A percentile compares a stretch with the other conserved stretches of the same genome.
phyloP scores from a whole-genome alignment of 1,284 basidiomycete species.

The Fomitopsis pinicola region DNA sequence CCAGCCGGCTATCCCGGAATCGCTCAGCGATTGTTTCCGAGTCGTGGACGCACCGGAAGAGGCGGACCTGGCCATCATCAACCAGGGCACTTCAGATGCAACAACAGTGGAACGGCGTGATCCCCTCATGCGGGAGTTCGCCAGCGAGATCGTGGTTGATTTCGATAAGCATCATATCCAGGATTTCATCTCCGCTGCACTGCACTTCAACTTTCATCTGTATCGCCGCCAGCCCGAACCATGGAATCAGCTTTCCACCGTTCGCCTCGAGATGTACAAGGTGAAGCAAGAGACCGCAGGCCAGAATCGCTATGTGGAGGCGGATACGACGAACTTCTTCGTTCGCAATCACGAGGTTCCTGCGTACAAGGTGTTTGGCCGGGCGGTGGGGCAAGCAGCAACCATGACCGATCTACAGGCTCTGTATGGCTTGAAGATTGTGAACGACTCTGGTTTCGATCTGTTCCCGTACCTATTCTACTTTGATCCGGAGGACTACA shows the following conservation, averaged over 20 bases:
- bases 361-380: background rate
- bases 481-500: background rate
- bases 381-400: background rate
- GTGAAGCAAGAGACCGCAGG: background rate
- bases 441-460: background rate
- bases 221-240: background rate
- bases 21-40: background rate
- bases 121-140: background rate
- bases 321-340: background rate
- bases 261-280: background rate
- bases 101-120: background rate
- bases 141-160: background rate
- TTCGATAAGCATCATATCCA: background rate
- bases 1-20: background rate
- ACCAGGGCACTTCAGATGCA: background rate
- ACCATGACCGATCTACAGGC: background rate
- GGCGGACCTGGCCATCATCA: background rate
- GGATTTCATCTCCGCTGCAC: background rate
- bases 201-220: constrained; percentile 1
- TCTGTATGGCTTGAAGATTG: background rate
- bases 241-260: background rate
- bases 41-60: background rate
- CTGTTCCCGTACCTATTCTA: background rate
- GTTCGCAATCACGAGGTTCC: background rate
- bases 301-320: background rate